These are phyloP conservation scores for Cercophora scortea DNA, from an alignment of 495 filamentous ascomycete species.

Conservation along the genomic window DNA sequence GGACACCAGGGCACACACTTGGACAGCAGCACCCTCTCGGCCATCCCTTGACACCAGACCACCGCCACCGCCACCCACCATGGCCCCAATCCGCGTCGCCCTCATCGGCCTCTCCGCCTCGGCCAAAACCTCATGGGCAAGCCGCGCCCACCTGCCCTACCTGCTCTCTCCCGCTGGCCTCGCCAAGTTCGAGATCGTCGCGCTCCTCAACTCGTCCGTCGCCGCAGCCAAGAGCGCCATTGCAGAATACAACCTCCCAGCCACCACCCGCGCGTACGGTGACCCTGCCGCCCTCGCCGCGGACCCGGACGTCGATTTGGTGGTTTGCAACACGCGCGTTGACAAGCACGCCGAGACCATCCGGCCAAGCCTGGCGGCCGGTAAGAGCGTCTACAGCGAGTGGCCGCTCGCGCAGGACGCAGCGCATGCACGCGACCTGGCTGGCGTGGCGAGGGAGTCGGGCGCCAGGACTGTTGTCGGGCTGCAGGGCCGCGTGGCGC, in stretches of 20 bases:
- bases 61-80: constrained; percentile 5
- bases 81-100: constrained; percentile 47
- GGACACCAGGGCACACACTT: too few relatives aligned
- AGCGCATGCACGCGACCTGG: constrained; percentile 34
- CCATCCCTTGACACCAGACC: not conserved
- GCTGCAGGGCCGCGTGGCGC: constrained; percentile 40
- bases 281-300: constrained; percentile 37
- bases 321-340: constrained; percentile 47
- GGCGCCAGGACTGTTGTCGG: constrained; percentile 39
- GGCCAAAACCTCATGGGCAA: constrained; percentile 44
- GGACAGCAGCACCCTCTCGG: not conserved
- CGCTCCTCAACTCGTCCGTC: constrained; percentile 50
- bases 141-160: constrained; percentile 49
- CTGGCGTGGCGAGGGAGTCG: constrained; percentile 25
- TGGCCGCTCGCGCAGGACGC: constrained; percentile 44
- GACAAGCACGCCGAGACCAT: constrained; percentile 40
- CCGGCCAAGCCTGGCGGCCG: constrained; percentile 39
- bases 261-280: constrained; percentile 41
- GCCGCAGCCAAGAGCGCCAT: constrained; percentile 43
- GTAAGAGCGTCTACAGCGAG: constrained; percentile 53
- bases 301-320: constrained; percentile 48
- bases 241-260: constrained; percentile 32
- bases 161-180: constrained; percentile 33
- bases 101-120: constrained; percentile 52
- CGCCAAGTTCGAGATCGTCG: constrained; percentile 46